phyloP scores from a whole-genome alignment of 208 protist species.

The Leishmania amazonensis region DNA sequence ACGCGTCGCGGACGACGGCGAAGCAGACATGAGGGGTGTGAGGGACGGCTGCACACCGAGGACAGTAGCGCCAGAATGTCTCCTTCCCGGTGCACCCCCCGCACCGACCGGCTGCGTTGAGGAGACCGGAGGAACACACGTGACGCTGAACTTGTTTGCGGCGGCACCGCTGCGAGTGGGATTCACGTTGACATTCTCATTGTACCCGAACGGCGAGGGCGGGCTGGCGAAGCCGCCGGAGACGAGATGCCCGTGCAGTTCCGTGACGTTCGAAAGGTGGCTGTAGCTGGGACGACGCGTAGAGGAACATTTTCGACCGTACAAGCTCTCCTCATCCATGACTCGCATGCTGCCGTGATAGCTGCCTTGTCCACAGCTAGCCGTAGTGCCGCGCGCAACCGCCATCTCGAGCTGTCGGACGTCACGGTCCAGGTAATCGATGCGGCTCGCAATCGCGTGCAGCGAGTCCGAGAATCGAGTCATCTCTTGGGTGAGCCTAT shows the following conservation, averaged over 20 bases:
- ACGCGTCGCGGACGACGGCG: background rate
- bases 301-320: slow-evolving; percentile 14
- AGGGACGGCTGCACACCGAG: background rate
- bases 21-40: background rate
- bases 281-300: slow-evolving; percentile 13
- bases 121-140: background rate
- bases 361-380: background rate
- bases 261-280: background rate
- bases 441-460: slow-evolving; percentile 26
- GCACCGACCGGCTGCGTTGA: background rate
- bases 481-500: slow-evolving; percentile 32
- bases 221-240: background rate
- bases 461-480: slow-evolving; percentile 46
- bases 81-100: background rate
- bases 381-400: slow-evolving; percentile 4
- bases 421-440: slow-evolving; percentile 45
- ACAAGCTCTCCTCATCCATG: slow-evolving; percentile 8
- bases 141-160: background rate
- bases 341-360: slow-evolving; percentile 2
- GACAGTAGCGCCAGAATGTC: background rate
- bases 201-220: background rate
- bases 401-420: slow-evolving; percentile 37
- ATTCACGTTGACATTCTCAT: background rate
- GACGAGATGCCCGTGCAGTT: background rate
- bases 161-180: background rate